Conservation (phyloP, 2,329 filamentous ascomycete genomes). For the Aspergillus sp. region DNA sequence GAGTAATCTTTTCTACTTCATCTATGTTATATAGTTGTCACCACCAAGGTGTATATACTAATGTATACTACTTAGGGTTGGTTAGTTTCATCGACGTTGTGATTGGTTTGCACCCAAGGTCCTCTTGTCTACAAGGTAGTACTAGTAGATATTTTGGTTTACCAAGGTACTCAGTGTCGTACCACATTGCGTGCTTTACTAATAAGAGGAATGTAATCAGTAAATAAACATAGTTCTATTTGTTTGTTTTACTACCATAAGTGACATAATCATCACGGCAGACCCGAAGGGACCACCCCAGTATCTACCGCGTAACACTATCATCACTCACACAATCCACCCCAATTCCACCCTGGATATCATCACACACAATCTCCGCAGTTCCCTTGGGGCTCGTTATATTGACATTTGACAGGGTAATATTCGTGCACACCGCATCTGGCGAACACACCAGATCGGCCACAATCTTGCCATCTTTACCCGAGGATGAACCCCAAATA, state of each 20-base stretch:
- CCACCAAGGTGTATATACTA: slow-evolving; percentile 7
- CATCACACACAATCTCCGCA: slow-evolving; percentile 55
- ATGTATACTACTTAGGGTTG: too few species aligned
- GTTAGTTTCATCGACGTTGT: not conserved
- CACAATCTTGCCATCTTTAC: slow-evolving; percentile 57
- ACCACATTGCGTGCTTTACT: too few species aligned
- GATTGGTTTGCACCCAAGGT: slow-evolving; percentile 13
- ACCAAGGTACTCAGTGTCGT: not conserved
- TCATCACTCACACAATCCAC: slow-evolving; percentile 33
- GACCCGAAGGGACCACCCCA: too few species aligned
- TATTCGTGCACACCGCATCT: slow-evolving; percentile 59
- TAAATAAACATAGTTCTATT: too few species aligned
- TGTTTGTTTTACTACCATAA: too few species aligned
- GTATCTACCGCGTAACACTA: too few species aligned
- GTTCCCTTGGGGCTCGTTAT: slow-evolving; percentile 53
- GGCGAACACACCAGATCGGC: slow-evolving; percentile 59
- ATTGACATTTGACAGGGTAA: slow-evolving; percentile 57
- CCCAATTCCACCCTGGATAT: slow-evolving; percentile 44
- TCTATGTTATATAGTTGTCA: not conserved
- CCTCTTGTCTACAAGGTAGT: not conserved
- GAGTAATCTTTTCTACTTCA: too few species aligned
- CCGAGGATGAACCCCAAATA: slow-evolving; percentile 58
- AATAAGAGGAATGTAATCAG: too few species aligned
- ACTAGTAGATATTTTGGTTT: too few species aligned
- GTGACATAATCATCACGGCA: not conserved